Percentiles rank a stretch among this genome's conserved stretches.
These are phyloP conservation scores for Solanum habrochaites DNA, from an alignment of 257 asterid genomes.

Conservation along the genomic window DNA sequence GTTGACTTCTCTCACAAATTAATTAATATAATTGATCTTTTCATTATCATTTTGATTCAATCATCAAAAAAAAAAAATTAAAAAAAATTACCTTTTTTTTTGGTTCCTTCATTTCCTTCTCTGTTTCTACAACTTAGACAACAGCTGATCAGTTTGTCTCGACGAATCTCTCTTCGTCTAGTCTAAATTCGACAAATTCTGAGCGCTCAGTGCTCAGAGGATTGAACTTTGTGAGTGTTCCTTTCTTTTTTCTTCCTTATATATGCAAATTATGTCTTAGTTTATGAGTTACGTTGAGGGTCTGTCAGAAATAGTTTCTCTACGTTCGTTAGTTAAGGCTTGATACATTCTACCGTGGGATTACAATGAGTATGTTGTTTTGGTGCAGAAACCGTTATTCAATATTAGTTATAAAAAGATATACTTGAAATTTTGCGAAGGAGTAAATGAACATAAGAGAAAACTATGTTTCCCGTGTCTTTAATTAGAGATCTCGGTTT, in stretches of 20 bases:
- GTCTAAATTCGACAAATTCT: not conserved
- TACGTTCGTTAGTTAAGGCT: not conserved
- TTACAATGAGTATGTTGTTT: not conserved
- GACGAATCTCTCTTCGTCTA: not conserved
- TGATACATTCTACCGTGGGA: not conserved
- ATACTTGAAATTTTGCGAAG: not conserved
- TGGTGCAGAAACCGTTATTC: not conserved
- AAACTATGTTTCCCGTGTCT: not conserved
- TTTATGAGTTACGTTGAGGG: not conserved
- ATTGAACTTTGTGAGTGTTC: not conserved
- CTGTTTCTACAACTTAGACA: not conserved
- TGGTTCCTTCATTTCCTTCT: not conserved
- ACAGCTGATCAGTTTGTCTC: not conserved
- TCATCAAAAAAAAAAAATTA: not conserved
- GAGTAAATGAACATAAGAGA: not conserved
- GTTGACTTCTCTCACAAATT: not conserved
- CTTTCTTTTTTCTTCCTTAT: not conserved
- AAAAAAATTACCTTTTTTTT: not conserved
- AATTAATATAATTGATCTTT: not conserved
- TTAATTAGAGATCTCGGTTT: not conserved
- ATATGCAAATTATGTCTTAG: not conserved
- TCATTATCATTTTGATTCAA: not conserved
- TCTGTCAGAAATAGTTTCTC: not conserved
- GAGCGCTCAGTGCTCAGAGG: not conserved
- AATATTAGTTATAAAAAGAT: not conserved